A percentile compares a stretch with the other conserved stretches of the same genome.
Conservation (phyloP, 2,329 filamentous ascomycete genomes). For the Tolypocladium tundrense region DNA sequence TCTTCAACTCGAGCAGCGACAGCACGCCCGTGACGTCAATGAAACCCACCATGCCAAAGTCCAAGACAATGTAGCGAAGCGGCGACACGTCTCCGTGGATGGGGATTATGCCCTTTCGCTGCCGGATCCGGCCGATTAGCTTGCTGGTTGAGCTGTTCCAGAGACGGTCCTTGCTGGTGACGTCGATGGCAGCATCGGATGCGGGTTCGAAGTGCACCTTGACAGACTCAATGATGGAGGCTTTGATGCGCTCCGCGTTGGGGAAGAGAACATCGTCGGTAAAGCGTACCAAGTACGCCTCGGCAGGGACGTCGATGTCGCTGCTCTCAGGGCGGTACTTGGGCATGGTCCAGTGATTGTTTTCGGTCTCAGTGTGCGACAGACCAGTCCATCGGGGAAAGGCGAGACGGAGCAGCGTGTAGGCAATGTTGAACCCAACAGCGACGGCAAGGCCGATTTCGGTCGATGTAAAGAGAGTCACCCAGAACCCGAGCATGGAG, state of each 20-base stretch:
- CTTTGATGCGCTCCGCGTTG: conserved; percentile 45
- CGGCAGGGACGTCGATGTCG: conserved; percentile 25
- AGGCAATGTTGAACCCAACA: conserved; percentile 54
- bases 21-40: conserved; percentile 42
- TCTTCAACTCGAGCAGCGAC: conserved; percentile 35
- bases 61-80: conserved; percentile 39
- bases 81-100: conserved; percentile 22
- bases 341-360: conserved; percentile 15
- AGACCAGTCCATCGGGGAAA: conserved; percentile 34
- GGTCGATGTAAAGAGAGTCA: conserved; percentile 50
- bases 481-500: conserved; percentile 53
- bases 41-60: conserved; percentile 40
- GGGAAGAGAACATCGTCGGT: conserved; percentile 50
- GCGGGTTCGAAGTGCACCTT: conserved; percentile 29
- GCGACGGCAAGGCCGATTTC: conserved; percentile 49
- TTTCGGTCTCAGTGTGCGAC: conserved; percentile 17
- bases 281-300: conserved; percentile 46
- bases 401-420: conserved; percentile 47
- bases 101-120: conserved; percentile 21
- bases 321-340: conserved; percentile 8
- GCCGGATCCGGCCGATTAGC: conserved; percentile 34
- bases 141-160: conserved; percentile 45
- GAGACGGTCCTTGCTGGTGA: conserved; percentile 29
- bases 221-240: conserved; percentile 36
- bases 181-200: conserved; percentile 28